These are phyloP conservation scores for Papilionanthe hybrid DNA, from an alignment of 116 monocot species.

Conservation along the genomic window DNA sequence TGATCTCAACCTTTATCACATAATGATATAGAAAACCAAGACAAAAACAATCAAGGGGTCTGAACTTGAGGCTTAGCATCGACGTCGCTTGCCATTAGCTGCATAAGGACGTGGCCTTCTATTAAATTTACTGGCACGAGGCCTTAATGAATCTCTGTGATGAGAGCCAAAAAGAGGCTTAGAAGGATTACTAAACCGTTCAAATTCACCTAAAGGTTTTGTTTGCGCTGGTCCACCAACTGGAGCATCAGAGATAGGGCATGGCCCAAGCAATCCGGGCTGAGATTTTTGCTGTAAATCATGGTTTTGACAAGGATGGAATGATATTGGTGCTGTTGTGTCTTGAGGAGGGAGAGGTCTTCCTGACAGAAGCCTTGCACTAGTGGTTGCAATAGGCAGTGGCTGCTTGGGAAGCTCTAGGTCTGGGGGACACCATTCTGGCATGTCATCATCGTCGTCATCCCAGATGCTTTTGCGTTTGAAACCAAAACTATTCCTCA, in stretches of 20 bases:
- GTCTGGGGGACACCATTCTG: slow-evolving; percentile 68
- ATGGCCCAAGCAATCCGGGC: slow-evolving; percentile 6
- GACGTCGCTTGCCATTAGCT: neutral
- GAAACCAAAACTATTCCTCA: neutral
- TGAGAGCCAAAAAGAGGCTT: neutral
- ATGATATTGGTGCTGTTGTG: neutral
- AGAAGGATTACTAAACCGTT: neutral
- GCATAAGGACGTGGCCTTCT: neutral
- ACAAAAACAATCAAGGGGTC: neutral
- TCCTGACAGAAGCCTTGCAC: neutral
- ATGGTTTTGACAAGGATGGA: neutral
- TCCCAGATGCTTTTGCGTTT: slow-evolving; percentile 31
- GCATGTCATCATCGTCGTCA: slow-evolving; percentile 69
- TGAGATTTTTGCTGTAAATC: slow-evolving; percentile 11
- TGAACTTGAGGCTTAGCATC: neutral
- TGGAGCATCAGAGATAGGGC: neutral
- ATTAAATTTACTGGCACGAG: neutral
- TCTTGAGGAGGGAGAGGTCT: neutral
- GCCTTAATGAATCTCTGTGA: neutral
- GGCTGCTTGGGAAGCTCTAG: slow-evolving; percentile 13
- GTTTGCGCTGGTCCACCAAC: neutral
- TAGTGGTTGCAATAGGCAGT: neutral
- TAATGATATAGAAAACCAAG: neutral
- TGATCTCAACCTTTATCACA: neutral
- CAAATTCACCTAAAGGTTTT: no score